Conservation (phyloP, 192 early-diverging fungal species). For the Coemansia sp. region DNA sequence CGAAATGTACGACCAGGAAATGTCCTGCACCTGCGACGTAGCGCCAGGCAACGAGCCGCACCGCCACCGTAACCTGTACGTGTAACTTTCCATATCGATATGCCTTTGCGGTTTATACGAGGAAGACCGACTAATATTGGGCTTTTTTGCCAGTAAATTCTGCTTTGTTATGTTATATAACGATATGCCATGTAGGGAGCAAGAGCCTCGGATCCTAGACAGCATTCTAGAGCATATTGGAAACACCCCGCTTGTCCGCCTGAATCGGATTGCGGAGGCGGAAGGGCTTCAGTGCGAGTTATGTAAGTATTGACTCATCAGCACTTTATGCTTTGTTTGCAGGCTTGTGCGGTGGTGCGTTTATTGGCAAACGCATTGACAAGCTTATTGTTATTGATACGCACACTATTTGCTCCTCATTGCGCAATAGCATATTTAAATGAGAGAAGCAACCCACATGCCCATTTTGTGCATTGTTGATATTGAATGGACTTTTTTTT, state of each 20-base stretch:
- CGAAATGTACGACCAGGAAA: slow-evolving; percentile 47
- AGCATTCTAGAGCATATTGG: slow-evolving; percentile 95
- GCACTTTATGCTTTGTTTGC: not conserved
- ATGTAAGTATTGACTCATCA: slow-evolving; percentile 32
- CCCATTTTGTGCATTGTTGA: not conserved
- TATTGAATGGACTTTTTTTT: slow-evolving; percentile 5
- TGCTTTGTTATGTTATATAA: not conserved
- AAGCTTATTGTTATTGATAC: not conserved
- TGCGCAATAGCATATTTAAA: not conserved
- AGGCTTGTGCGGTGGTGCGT: not conserved
- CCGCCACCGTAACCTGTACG: slow-evolving; percentile 54
- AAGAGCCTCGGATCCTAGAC: slow-evolving; percentile 80
- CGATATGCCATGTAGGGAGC: slow-evolving; percentile 36
- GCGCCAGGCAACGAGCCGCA: slow-evolving; percentile 46
- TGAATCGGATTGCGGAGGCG: slow-evolving; percentile 82
- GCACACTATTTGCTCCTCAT: not conserved
- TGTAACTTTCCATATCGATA: slow-evolving; percentile 1
- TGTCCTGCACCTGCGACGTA: slow-evolving; percentile 49
- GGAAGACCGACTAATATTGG: too few species aligned
- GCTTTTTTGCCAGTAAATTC: too few species aligned
- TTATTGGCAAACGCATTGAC: too few species aligned
- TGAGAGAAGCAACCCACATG: not conserved
- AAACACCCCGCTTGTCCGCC: slow-evolving; percentile 91
- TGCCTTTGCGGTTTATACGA: not conserved
- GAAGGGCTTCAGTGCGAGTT: slow-evolving; percentile 96